Evolutionary conservation across 2,329 filamentous ascomycete species (phyloP), one percentile per base, ranked within the genome.

Genomic region (Cercospora brassicicola): DNA sequence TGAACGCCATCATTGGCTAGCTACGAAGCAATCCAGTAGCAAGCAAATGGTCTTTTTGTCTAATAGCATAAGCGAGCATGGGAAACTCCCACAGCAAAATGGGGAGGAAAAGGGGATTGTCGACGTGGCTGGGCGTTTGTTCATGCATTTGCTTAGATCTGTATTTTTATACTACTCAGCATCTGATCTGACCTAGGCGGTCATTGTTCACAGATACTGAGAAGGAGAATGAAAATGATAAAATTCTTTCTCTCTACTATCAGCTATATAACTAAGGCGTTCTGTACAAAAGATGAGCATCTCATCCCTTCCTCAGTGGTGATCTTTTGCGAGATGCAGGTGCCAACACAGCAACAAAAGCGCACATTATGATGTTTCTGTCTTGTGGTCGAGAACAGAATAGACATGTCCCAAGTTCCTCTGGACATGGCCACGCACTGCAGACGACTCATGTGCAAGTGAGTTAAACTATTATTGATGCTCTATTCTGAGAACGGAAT

Each of bases 1-100:
- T 67, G 28, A 45, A 64, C 53, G 55, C 65, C 28, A 67, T 67
- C 23, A 48, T 67, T 13, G 60, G 60, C 7, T 62, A 57, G 15
- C 26, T 26, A 23, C 53, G 36, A 15, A 59, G 36, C 30, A 26
- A 60, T 11, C 10, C 28, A 59, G n/a, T 6, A 28, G 10, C 18
- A 5, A 33, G 57, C 57, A n/a, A 42, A 42, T n/a, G 15, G 36
- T 4, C 15, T 8, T 1, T n/a, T 42, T 42, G 6, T n/a, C 36
- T 42, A n/a, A 42, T 42, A 42, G 36, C 36, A 42, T 42, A 42
- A 42, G 36, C 36, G 36, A 42, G 36, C 36, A 42, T 42, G 36
- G 36, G 36, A 42, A 42, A 42, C 1, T n/a, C 36, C 36, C 36
- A 42, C 36, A 42, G 33, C 36, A 42, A 42, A 42, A 42, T n/a